Conservation (phyloP, 768 basidiomycete genomes). For the Russula griseocarnosa region DNA sequence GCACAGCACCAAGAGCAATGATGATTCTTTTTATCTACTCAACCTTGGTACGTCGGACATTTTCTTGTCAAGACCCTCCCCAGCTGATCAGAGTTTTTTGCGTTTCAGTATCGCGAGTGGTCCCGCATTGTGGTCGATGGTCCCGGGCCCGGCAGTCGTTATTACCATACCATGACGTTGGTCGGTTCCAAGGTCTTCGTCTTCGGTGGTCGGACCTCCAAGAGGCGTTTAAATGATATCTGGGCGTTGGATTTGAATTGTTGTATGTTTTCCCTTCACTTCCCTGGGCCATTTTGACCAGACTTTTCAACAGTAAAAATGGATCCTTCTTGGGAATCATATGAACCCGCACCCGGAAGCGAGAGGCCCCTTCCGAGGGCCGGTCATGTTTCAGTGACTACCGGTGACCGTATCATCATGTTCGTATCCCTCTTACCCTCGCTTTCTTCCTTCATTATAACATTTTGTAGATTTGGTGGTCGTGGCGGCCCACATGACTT, state of each 20-base stretch:
- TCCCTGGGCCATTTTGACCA: too few species aligned
- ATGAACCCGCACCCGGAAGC: too few species aligned
- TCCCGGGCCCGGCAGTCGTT: conserved; percentile 77
- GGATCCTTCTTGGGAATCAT: conserved; percentile 46
- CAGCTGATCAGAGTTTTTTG: neutral
- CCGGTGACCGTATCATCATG: too few species aligned
- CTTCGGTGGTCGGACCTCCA: conserved; percentile 88
- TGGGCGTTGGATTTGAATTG: too few species aligned
- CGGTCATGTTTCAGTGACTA: too few species aligned
- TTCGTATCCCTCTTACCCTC: too few species aligned
- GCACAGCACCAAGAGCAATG: conserved; percentile 70
- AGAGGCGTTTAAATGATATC: conserved; percentile 61
- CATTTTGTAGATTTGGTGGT: conserved; percentile 56
- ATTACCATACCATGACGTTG: conserved; percentile 95
- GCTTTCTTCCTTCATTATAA: too few species aligned
- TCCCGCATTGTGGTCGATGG: conserved; percentile 78
- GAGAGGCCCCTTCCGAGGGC: too few species aligned
- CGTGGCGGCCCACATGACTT: conserved; percentile 97
- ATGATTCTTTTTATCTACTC: conserved; percentile 88
- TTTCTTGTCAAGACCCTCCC: neutral
- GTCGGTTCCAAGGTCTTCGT: conserved; percentile 86
- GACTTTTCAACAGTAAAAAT: too few species aligned
- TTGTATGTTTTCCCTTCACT: too few species aligned
- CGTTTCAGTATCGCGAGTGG: conserved; percentile 78
- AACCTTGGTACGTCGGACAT: conserved; percentile 70